phyloP scores from a whole-genome alignment of 768 basidiomycete genomes.

The Jaapia argillacea region DNA sequence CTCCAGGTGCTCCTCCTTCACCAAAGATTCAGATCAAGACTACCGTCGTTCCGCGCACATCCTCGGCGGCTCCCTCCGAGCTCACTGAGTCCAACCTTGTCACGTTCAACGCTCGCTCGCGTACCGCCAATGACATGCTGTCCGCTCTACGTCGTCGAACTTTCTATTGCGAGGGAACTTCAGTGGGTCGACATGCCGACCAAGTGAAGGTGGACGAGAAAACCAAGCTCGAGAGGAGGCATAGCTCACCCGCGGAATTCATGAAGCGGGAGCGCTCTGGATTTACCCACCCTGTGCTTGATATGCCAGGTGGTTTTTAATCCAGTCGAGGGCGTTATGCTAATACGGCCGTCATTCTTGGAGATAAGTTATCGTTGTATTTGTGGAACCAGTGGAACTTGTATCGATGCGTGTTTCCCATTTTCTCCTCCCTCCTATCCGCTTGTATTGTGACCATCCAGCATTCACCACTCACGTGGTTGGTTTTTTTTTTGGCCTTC shows the following conservation, averaged over 20 bases:
- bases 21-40: slow-evolving; percentile 40
- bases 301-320: slow-evolving; percentile 52
- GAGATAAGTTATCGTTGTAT: no score
- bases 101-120: slow-evolving; percentile 42
- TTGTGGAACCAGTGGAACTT: no score
- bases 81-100: slow-evolving; percentile 44
- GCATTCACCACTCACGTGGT: no score
- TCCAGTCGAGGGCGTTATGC: no score
- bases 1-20: slow-evolving; percentile 26
- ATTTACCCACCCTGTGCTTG: slow-evolving; percentile 50
- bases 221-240: slow-evolving; percentile 30
- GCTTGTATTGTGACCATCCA: no score
- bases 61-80: slow-evolving; percentile 30
- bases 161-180: slow-evolving; percentile 13
- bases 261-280: slow-evolving; percentile 37
- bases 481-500: no score
- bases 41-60: slow-evolving; percentile 35
- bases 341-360: no score
- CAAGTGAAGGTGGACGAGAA: slow-evolving; percentile 18
- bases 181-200: slow-evolving; percentile 7
- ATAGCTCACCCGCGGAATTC: slow-evolving; percentile 58
- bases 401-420: no score
- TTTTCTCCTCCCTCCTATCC: no score
- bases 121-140: slow-evolving; percentile 56
- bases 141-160: slow-evolving; percentile 51